These are phyloP conservation scores for Drechslera avenae DNA, from an alignment of 2,329 filamentous ascomycete genomes.

Conservation along the genomic window DNA sequence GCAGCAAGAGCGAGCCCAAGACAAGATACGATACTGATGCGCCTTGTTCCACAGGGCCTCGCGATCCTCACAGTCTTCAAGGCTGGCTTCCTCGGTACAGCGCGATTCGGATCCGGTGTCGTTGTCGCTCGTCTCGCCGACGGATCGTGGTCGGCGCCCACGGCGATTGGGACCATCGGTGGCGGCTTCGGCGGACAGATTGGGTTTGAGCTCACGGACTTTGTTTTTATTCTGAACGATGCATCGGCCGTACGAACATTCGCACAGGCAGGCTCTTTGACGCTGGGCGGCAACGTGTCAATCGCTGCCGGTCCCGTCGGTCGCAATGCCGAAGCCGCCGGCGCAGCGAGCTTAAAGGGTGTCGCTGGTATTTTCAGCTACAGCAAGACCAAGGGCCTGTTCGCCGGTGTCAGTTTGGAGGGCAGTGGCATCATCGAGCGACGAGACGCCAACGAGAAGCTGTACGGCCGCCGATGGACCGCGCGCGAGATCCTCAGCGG, in stretches of 20 bases:
- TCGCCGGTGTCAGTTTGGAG: slow-evolving; percentile 93
- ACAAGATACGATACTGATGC: slow-evolving; percentile 8
- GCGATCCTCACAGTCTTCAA: slow-evolving; percentile 87
- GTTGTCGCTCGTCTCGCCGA: slow-evolving; percentile 80
- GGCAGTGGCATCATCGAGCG: slow-evolving; percentile 92
- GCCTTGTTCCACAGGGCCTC: slow-evolving; percentile 63
- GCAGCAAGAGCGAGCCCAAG: neutral
- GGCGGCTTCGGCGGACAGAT: slow-evolving; percentile 86
- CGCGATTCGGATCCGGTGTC: slow-evolving; percentile 79
- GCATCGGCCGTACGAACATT: slow-evolving; percentile 87
- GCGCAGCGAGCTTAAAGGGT: slow-evolving; percentile 85
- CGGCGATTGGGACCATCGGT: slow-evolving; percentile 79
- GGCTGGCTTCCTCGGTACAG: slow-evolving; percentile 83
- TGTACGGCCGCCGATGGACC: slow-evolving; percentile 83
- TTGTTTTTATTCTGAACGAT: slow-evolving; percentile 98
- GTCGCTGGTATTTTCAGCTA: slow-evolving; percentile 95
- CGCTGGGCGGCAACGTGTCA: slow-evolving; percentile 93
- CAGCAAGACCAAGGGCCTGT: slow-evolving; percentile 96
- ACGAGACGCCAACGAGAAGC: slow-evolving; percentile 94
- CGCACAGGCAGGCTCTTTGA: slow-evolving; percentile 87
- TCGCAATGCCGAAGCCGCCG: slow-evolving; percentile 93
- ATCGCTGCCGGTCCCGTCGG: slow-evolving; percentile 93
- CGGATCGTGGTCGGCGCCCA: slow-evolving; percentile 80
- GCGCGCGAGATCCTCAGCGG: slow-evolving; percentile 83
- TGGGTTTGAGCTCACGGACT: slow-evolving; percentile 86